phyloP scores from a whole-genome alignment of 2,329 filamentous ascomycete species.

The Colletotrichum destructivum region DNA sequence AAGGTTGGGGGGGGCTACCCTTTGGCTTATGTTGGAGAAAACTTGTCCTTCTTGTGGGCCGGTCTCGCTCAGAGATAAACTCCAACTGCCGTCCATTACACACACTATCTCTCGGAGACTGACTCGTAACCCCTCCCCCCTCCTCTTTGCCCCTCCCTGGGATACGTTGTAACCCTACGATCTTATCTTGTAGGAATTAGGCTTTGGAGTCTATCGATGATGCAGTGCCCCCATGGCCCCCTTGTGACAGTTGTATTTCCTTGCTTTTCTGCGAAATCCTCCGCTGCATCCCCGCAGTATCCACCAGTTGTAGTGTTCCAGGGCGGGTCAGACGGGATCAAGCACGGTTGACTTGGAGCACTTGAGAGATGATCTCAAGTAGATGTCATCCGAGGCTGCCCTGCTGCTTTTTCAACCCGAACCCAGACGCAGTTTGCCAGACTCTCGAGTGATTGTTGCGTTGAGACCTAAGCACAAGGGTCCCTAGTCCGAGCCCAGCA shows the following conservation, averaged over 20 bases:
- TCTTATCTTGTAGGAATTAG: slow-evolving; percentile 1
- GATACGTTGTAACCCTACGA: slow-evolving; percentile 10
- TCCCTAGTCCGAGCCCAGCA: neutral
- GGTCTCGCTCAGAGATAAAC: slow-evolving; percentile 2
- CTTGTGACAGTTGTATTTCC: neutral
- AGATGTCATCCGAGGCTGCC: neutral
- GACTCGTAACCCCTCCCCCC: slow-evolving; percentile 27
- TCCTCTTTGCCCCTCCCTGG: neutral
- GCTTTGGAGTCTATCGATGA: neutral
- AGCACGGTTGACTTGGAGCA: slow-evolving; percentile 14
- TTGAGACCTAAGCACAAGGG: neutral
- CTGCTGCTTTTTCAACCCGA: too few relatives aligned
- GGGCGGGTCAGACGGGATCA: neutral
- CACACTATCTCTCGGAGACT: slow-evolving; percentile 35
- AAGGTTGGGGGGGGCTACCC: slow-evolving; percentile 19
- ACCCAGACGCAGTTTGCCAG: neutral
- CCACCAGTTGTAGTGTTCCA: slow-evolving; percentile 13
- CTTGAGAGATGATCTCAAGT: slow-evolving; percentile 3
- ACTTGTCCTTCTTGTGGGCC: slow-evolving; percentile 24
- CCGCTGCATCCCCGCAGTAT: slow-evolving; percentile 34
- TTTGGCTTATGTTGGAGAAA: slow-evolving; percentile 42
- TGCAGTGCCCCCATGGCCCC: neutral
- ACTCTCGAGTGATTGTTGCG: neutral
- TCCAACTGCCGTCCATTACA: slow-evolving; percentile 24
- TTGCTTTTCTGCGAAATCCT: slow-evolving; percentile 25